These are phyloP conservation scores for Maudiozyma barnettii DNA, from an alignment of 805 yeast genomes.

Conservation along the genomic window DNA sequence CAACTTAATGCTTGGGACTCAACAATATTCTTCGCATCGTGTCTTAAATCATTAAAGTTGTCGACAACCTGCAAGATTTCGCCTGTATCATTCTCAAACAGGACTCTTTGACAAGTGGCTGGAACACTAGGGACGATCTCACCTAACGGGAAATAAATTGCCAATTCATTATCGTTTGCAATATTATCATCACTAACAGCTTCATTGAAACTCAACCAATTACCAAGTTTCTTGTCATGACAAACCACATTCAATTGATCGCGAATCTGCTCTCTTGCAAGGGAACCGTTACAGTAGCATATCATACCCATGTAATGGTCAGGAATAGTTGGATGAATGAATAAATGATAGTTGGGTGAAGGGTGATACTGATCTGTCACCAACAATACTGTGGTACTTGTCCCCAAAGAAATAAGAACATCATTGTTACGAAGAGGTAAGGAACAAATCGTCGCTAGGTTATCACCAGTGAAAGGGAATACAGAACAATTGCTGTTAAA, in stretches of 20 bases:
- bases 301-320: constrained; percentile 87
- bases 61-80: constrained; percentile 26
- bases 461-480: constrained; percentile 82
- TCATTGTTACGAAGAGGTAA: constrained; percentile 71
- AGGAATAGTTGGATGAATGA: constrained; percentile 75
- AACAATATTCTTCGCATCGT: constrained; percentile 68
- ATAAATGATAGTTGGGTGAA: constrained; percentile 73
- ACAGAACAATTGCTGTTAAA: constrained; percentile 48
- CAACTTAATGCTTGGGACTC: constrained; percentile 85
- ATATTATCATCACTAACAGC: constrained; percentile 29
- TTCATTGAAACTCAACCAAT: constrained; percentile 57
- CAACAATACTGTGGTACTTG: constrained; percentile 80
- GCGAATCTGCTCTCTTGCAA: constrained; percentile 72
- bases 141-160: constrained; percentile 80
- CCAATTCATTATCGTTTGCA: constrained; percentile 43
- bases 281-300: constrained; percentile 84
- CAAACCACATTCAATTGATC: constrained; percentile 42
- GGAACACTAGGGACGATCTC: constrained; percentile 81
- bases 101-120: constrained; percentile 50
- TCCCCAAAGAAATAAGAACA: constrained; percentile 73
- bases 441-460: constrained; percentile 78
- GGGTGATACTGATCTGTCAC: constrained; percentile 73
- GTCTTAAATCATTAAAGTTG: constrained; percentile 39
- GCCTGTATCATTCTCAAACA: constrained; percentile 28
- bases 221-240: constrained; percentile 21